Base-by-base conservation (phyloP, 2,329 filamentous ascomycete species). In the Fusarium sarcochroum region DNA sequence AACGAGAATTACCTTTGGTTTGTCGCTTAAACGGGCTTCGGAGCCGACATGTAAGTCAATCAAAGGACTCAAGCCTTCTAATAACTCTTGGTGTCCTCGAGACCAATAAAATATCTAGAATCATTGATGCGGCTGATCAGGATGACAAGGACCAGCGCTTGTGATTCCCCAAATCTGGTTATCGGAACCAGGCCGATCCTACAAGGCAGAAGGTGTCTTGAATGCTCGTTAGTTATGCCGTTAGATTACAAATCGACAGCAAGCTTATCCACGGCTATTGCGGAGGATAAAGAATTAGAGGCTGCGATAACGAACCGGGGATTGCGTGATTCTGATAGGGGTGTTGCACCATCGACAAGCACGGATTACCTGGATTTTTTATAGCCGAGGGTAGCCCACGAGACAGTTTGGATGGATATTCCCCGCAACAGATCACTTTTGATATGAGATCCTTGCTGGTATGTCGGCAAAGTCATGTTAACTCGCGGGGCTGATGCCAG, bases 251-350 rank as follows among this genome's bases (percentile, higher is more conserved):
- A 59, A 50, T 7, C 11, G 18, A 25, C 7, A 14, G 13, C 17
- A 37, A 17, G 2, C 7, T 42, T 48, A 50, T 44, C 44, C 53
- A 13, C 27, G 35, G 15, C n/a, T 11, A 7, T 21, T n/a, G 34
- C 32, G 32, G n/a, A 27, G 27, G 32, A 40, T 14, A 30, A 27
- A 27, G 18, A 30, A 38, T 32, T n/a, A 52, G 7, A 56, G 45
- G 55, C n/a, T 58, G 47, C 35, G 38, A 45, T 41, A 55, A 44
- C 30, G 45, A 50, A 20, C 23, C 21, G 21, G 55, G 21, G 55
- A 73, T 73, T 70, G 70, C 70, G 70, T 73, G 61, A 73, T 73
- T 55, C 59, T 60, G 40, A 58, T 63, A 61, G 44, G 54, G 42
- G 57, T 32, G 35, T 73, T 71, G 70, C 70, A 72, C 62, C 70